Evolutionary conservation across 2,329 filamentous ascomycete species (phyloP).

Genomic region (Aureobasidium uvarum): DNA sequence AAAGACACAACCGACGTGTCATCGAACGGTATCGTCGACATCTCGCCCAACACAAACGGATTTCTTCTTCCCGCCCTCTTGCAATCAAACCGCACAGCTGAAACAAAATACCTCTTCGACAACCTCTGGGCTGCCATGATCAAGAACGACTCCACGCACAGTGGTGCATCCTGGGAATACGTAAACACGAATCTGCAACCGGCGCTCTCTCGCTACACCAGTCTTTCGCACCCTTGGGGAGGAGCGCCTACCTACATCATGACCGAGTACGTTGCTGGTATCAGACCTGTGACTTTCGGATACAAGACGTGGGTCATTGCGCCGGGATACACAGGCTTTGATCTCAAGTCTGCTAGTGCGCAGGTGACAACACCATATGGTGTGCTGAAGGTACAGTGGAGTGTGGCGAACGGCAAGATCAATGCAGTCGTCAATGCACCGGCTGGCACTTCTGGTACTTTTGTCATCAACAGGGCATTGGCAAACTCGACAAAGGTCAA

Average conservation of each 20-base stretch:
- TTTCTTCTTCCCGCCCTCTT: constrained; percentile 46
- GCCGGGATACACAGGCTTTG: constrained; percentile 35
- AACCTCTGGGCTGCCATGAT: constrained; percentile 48
- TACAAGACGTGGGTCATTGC: constrained; percentile 36
- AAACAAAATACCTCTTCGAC: constrained; percentile 37
- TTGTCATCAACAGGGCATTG: constrained; percentile 15
- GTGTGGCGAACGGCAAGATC: not conserved
- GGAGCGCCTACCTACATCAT: constrained; percentile 49
- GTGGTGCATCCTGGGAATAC: constrained; percentile 50
- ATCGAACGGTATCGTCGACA: constrained; percentile 32
- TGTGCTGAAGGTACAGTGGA: constrained; percentile 31
- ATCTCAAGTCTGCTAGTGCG: constrained; percentile 33
- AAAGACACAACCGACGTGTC: constrained; percentile 33
- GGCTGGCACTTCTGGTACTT: constrained; percentile 17
- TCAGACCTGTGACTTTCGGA: constrained; percentile 33
- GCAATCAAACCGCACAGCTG: constrained; percentile 33
- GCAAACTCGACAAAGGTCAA: not conserved
- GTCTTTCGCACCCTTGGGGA: constrained; percentile 48
- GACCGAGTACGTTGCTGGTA: constrained; percentile 40
- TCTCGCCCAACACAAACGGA: constrained; percentile 50
- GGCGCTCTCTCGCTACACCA: constrained; percentile 46
- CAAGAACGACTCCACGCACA: constrained; percentile 38
- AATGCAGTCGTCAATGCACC: constrained; percentile 19
- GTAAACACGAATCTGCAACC: constrained; percentile 42
- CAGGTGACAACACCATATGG: constrained; percentile 36